Evolutionary conservation across 2,329 filamentous ascomycete species (phyloP).

Genomic region (Neofusicoccum sp.): DNA sequence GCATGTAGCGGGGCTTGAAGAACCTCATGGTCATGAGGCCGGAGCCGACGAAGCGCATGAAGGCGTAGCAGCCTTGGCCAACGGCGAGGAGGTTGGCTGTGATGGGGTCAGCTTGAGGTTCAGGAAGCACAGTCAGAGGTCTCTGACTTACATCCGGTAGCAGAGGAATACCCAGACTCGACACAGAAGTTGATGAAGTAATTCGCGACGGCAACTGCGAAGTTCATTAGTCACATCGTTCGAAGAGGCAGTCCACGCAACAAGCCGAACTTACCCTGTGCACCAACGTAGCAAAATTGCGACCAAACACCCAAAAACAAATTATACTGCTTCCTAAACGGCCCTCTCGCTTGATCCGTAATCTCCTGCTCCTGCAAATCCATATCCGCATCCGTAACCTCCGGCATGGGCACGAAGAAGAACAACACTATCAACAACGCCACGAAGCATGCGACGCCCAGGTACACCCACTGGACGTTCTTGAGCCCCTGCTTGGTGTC

Average conservation of each 20-base stretch:
- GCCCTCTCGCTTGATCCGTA: neutral
- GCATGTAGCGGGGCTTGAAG: slow-evolving; percentile 21
- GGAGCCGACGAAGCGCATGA: slow-evolving; percentile 25
- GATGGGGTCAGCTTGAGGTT: neutral
- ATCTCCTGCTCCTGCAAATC: slow-evolving; percentile 32
- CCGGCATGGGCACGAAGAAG: slow-evolving; percentile 61
- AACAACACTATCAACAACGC: slow-evolving; percentile 58
- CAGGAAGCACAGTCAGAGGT: too few relatives aligned
- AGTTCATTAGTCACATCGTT: too few relatives aligned
- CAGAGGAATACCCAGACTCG: slow-evolving; percentile 21
- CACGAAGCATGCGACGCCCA: slow-evolving; percentile 62
- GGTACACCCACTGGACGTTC: slow-evolving; percentile 57
- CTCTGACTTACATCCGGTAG: slow-evolving; percentile 18
- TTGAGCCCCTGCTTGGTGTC: slow-evolving; percentile 46
- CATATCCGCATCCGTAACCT: slow-evolving; percentile 62
- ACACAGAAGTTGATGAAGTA: slow-evolving; percentile 21
- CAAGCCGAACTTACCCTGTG: neutral
- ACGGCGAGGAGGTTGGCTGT: slow-evolving; percentile 24
- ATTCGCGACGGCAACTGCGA: slow-evolving; percentile 6
- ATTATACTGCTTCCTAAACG: slow-evolving; percentile 25
- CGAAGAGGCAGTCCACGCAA: too few relatives aligned
- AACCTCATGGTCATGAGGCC: slow-evolving; percentile 21
- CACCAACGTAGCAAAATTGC: slow-evolving; percentile 13
- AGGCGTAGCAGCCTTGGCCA: slow-evolving; percentile 22
- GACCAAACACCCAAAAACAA: slow-evolving; percentile 11